Evolutionary conservation across 2,329 filamentous ascomycete genomes (phyloP), one percentile per base, ranked within the genome.

Genomic region (Fusarium incarnatum): DNA sequence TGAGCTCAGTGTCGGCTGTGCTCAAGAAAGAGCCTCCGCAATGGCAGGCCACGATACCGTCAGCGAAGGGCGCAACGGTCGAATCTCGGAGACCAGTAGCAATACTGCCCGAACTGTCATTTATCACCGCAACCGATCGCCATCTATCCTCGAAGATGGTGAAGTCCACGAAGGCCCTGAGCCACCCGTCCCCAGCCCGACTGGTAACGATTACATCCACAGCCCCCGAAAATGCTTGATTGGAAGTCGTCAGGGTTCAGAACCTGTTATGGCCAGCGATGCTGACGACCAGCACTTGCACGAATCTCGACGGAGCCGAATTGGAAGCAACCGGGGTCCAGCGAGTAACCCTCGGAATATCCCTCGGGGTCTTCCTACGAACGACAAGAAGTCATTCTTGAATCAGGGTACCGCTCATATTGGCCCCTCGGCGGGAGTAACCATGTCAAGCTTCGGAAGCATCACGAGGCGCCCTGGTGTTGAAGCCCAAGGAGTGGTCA

Each of bases 331-430:
- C 18, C 20, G 9, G 0, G 13, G 6, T 16, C 23, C 20, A 16
- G 8, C 15, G 6, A 22, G 4, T 18, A 0, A 3, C 13, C 6
- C 41, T 16, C 15, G 15, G 9, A 7, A 18, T 11, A 7, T 11
- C 8, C 9, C 41, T 11, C 1, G 6, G 10, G 10, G 6, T 12
- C 10, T n/a, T 37, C 18, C 34, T 10, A n/a, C 1, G 18, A 37
- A 11, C 7, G 34, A 37, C 5, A 37, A 7, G 9, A 37, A n/a
- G 34, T n/a, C 18, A 10, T 37, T 37, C 34, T n/a, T 12, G 34
- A 12, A n/a, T n/a, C 34, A n/a, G 18, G 18, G 5, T n/a, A n/a
- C 9, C 5, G 5, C 2, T n/a, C 34, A 11, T 7, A 37, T 3
- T 37, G 34, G 34, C 10, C 5, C 34, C 10, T 37, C 6, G 34